Base-by-base conservation (phyloP, 2,329 filamentous ascomycete species). In the Colletotrichum navitas region DNA sequence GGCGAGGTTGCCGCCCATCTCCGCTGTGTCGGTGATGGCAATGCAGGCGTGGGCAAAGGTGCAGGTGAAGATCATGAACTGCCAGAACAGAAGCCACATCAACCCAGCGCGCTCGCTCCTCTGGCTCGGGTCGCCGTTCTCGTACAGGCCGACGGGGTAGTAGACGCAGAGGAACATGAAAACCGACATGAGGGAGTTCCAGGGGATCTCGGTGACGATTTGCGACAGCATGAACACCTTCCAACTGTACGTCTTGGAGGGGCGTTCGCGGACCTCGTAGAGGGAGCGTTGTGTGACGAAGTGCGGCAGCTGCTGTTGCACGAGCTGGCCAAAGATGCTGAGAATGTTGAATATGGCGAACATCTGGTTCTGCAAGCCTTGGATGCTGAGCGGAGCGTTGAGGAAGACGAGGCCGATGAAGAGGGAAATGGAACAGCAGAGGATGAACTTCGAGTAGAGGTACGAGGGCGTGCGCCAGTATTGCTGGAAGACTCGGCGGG, bases 391-490 rank as follows among this genome's bases (percentile, higher is more conserved):
- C 8, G 85, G 83, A 14, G 88, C 85, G 47, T 88, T 84, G 81
- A 85, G 89, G 78, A 92, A 91, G 2, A 87, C 89, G 76, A 91
- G 89, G 21, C 90, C 90, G 74, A 92, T 89, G 78, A 92, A 92
- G 10, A 92, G 83, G 18, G 68, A 65, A 18, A 68, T 65, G 24
- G 68, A 64, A 24, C 65, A 68, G 73, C 87, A 89, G 29, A 93
- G 87, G 1, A 86, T 79, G 1, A 87, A 76, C 81, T 94, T 94
- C 65, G 90, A 88, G 81, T 92, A 94, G 76, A 95, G 91, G 81
- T 94, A 95, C 1, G 87, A 85, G 0, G 93, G 93, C 1, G 88
- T 93, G 63, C 93, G 88, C 92, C 93, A 95, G 83, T 93, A 93
- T 79, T 94, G 92, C 76, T 92, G 86, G 80, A 93, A 94, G 16